phyloP scores from a whole-genome alignment of 257 asterid species.

The Scutellaria baicalensis region DNA sequence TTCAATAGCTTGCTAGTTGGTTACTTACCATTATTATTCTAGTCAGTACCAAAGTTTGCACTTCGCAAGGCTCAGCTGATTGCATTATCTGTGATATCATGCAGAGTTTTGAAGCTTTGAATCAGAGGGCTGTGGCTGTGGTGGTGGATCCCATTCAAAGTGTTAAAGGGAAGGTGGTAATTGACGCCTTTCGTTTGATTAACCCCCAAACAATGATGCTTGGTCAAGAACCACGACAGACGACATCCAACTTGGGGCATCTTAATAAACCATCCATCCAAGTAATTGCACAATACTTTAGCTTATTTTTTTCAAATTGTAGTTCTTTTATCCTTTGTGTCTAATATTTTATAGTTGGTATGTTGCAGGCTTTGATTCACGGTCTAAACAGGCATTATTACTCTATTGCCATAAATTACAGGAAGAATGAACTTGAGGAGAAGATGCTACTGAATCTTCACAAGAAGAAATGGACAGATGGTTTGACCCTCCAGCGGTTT shows the following conservation, averaged over 20 bases:
- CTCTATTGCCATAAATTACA: conserved; percentile 80
- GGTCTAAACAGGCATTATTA: conserved; percentile 86
- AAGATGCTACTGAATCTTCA: conserved; percentile 77
- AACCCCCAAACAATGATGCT: conserved; percentile 97
- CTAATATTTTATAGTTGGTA: conserved; percentile 9
- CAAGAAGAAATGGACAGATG: conserved; percentile 86
- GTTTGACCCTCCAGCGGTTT: conserved; percentile 70
- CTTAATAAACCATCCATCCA: conserved; percentile 84
- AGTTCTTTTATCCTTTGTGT: background rate
- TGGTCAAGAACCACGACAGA: conserved; percentile 93
- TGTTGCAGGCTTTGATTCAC: conserved; percentile 67
- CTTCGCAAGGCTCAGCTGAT: background rate
- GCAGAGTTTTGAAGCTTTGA: conserved; percentile 92
- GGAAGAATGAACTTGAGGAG: conserved; percentile 92
- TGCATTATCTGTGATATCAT: conserved; percentile 3
- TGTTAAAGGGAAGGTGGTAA: conserved; percentile 83
- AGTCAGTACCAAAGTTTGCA: background rate
- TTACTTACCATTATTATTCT: background rate
- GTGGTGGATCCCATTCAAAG: conserved; percentile 92
- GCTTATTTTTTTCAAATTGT: background rate
- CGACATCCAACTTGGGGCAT: conserved; percentile 88
- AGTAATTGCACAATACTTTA: conserved; percentile 22
- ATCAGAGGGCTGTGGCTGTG: conserved; percentile 83
- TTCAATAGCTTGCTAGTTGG: background rate
- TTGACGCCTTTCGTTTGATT: conserved; percentile 79